These are phyloP conservation scores for Dorcoceras hygrometricum DNA, from an alignment of 257 asterid genomes.

Conservation along the genomic window DNA sequence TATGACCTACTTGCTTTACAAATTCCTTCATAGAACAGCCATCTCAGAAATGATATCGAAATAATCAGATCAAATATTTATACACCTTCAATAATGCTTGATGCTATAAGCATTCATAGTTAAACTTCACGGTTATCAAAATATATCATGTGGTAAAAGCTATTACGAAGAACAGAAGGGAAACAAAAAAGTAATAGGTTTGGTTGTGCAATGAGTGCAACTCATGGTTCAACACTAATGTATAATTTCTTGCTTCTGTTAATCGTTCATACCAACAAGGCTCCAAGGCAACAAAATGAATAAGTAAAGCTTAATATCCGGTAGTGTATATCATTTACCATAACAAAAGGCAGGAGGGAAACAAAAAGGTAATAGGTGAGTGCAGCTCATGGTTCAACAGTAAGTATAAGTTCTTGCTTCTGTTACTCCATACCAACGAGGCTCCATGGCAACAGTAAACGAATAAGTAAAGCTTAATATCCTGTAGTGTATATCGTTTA, in stretches of 20 bases:
- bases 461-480: not conserved
- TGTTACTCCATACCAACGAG: too few species aligned
- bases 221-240: not conserved
- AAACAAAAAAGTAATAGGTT: not conserved
- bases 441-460: too few species aligned
- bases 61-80: not conserved
- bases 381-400: not conserved
- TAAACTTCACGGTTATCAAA: not conserved
- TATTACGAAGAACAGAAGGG: too few species aligned
- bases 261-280: too few species aligned
- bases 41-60: constrained; percentile 17
- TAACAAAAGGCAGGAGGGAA: too few species aligned
- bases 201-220: not conserved
- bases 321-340: too few species aligned
- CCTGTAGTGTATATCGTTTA: not conserved
- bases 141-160: not conserved
- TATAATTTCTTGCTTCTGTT: not conserved
- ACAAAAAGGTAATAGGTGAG: not conserved
- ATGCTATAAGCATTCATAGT: too few species aligned
- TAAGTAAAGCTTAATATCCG: not conserved
- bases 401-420: not conserved
- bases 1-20: constrained; percentile 51
- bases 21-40: constrained; percentile 44
- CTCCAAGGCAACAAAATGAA: too few species aligned
- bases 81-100: not conserved